Percentiles rank a stretch among this genome's conserved stretches.
phyloP scores from a whole-genome alignment of 176 grass and related monocot species.

The Rhynchospora breviuscula region DNA sequence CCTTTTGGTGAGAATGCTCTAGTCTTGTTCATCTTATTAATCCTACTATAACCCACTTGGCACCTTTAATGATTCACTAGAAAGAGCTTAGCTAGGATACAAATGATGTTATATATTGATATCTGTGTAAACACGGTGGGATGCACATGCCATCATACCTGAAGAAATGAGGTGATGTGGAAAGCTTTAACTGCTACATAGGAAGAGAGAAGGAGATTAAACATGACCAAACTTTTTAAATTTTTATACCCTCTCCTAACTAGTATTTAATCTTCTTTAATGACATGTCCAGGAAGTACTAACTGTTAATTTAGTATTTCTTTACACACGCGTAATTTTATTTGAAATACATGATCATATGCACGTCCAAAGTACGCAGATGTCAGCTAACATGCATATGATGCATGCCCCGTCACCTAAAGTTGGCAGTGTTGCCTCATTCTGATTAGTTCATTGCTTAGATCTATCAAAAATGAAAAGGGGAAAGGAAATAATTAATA shows the following conservation, averaged over 20 bases:
- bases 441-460: constrained; percentile 10
- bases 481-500: background rate
- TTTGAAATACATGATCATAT: background rate
- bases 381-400: constrained; percentile 12
- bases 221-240: constrained; percentile 8
- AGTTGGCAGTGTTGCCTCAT: constrained; percentile 7
- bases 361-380: background rate
- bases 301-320: constrained; percentile 8
- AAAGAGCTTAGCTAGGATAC: background rate
- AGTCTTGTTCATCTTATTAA: background rate
- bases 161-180: constrained; percentile 24
- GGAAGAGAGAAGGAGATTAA: background rate
- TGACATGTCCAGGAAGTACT: background rate
- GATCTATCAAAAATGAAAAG: constrained; percentile 1
- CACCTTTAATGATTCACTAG: background rate
- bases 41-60: constrained; percentile 2
- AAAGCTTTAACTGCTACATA: constrained; percentile 22
- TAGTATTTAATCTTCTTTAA: constrained; percentile 10
- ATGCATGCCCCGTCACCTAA: constrained; percentile 6
- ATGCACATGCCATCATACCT: constrained; percentile 20
- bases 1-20: background rate
- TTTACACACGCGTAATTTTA: constrained; percentile 3
- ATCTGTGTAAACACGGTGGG: background rate
- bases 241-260: background rate
- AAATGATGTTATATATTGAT: background rate